Percentiles rank a stretch among this genome's conserved stretches.
phyloP scores from a whole-genome alignment of 352 stramenopile genomes.

The Globisporangium spiculum region DNA sequence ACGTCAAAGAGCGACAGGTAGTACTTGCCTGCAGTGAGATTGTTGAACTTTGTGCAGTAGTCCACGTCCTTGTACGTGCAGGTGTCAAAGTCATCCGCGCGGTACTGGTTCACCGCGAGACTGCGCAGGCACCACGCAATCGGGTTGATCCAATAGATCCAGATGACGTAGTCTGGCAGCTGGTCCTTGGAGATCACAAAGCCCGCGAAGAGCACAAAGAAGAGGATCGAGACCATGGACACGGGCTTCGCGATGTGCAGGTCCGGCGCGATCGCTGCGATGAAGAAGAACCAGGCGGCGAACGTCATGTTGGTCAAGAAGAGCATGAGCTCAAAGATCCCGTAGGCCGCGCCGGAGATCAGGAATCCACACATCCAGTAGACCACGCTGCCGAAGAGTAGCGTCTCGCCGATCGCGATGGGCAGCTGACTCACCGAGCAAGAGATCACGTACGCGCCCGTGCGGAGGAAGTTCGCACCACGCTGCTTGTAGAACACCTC shows the following conservation, averaged over 20 bases:
- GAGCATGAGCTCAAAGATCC: slow-evolving; percentile 49
- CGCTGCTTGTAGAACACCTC: slow-evolving; percentile 66
- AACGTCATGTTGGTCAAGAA: slow-evolving; percentile 34
- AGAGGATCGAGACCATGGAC: slow-evolving; percentile 22
- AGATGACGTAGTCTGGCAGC: slow-evolving; percentile 30
- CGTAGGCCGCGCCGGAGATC: slow-evolving; percentile 15
- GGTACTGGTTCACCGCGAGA: slow-evolving; percentile 23
- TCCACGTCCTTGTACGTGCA: slow-evolving; percentile 22
- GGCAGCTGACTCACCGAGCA: slow-evolving; percentile 22
- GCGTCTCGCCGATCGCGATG: slow-evolving; percentile 38
- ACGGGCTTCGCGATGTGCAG: slow-evolving; percentile 28
- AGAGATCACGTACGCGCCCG: slow-evolving; percentile 52
- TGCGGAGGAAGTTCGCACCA: slow-evolving; percentile 59
- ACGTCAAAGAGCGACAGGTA: slow-evolving; percentile 26
- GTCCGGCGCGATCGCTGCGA: slow-evolving; percentile 19
- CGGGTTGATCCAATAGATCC: slow-evolving; percentile 45
- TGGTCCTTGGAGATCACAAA: slow-evolving; percentile 30
- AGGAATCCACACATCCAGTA: slow-evolving; percentile 70
- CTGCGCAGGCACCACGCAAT: slow-evolving; percentile 27
- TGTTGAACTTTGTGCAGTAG: slow-evolving; percentile 19
- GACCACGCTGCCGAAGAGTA: slow-evolving; percentile 61
- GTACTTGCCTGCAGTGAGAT: slow-evolving; percentile 18
- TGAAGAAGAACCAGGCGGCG: slow-evolving; percentile 25
- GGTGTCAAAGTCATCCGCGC: slow-evolving; percentile 2
- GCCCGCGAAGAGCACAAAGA: slow-evolving; percentile 34